Base-by-base conservation (phyloP, 1,139 yeast genomes). In the Yamadazyma diospyri region DNA sequence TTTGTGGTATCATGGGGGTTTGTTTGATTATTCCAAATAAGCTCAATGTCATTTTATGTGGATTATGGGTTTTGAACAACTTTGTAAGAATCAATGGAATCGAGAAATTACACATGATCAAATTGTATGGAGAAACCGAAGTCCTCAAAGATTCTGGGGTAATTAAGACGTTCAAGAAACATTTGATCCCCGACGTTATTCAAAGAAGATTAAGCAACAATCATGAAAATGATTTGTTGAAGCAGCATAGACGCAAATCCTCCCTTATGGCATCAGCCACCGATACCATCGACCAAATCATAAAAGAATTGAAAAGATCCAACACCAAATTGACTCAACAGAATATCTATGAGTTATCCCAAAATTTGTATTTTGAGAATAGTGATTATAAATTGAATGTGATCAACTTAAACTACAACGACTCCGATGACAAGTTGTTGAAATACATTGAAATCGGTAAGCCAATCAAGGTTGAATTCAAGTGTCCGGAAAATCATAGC, bases 1-100 rank as follows among this genome's bases (percentile, higher is more conserved):
- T 81, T 36, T 80, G 89, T 46, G 94, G 94, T 14, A 76, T 83
- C 25, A 83, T 89, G 89, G 95, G 94, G 13, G 62, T 80, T 12
- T 77, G 81, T 2, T 56, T 85, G 33, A 73, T 84, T 37, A 65
- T 79, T 32, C 81, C 84, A 34, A 71, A 81, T 4, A 57, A 64
- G 30, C 74, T 77, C 43, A 78, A 81, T 36, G 49, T 69, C 34
- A 51, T 69, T 12, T 58, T 83, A 35, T 82, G 89, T 16, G 57
- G 70, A 36, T 49, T 82, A 24, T 85, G 94, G 89, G 80, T 87
- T 4, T 55, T 69, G 11, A 78, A 80, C 42, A 81, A 80, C 47
- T 74, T 85, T 42, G 57, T 78, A 17, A 69, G 87, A 46, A 79
- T 84, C 40, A 78, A 79, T 46, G 81, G 81, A 50, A 81, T 85